These are phyloP conservation scores for Gnomoniopsis sp. DNA, from an alignment of 2,329 filamentous ascomycete species.

Conservation along the genomic window DNA sequence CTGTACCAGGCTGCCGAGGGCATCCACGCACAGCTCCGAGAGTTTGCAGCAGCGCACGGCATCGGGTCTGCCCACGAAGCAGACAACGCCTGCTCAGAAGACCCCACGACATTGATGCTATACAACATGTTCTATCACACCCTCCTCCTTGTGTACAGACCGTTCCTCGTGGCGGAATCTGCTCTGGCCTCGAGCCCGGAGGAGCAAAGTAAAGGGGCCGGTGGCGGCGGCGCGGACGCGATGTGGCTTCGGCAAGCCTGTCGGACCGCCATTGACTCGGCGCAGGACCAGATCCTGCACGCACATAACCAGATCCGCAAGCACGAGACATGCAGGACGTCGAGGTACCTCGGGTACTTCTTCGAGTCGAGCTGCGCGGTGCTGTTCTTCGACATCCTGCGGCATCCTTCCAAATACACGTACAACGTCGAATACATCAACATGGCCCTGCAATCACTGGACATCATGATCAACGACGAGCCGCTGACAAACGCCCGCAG, in stretches of 20 bases:
- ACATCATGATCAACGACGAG: constrained; percentile 22
- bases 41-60: constrained; percentile 20
- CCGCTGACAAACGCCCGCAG: constrained; percentile 20
- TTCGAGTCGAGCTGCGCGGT: constrained; percentile 28
- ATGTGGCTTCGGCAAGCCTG: constrained; percentile 30
- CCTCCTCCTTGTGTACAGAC: constrained; percentile 23
- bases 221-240: constrained; percentile 3
- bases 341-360: constrained; percentile 24
- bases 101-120: constrained; percentile 16
- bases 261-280: constrained; percentile 26
- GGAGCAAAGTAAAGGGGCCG: background rate
- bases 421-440: constrained; percentile 28
- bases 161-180: constrained; percentile 25
- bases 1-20: constrained; percentile 24
- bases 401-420: constrained; percentile 26
- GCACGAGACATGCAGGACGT: constrained; percentile 14
- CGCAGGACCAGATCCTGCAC: constrained; percentile 27
- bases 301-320: constrained; percentile 15
- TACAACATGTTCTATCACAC: constrained; percentile 20
- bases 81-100: background rate
- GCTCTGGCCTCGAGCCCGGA: constrained; percentile 17
- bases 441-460: constrained; percentile 23
- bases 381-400: constrained; percentile 27
- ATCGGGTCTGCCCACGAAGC: constrained; percentile 18
- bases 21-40: constrained; percentile 22